These are phyloP conservation scores for Trifolium subterraneum DNA, from an alignment of 306 rosid genomes.

Conservation along the genomic window DNA sequence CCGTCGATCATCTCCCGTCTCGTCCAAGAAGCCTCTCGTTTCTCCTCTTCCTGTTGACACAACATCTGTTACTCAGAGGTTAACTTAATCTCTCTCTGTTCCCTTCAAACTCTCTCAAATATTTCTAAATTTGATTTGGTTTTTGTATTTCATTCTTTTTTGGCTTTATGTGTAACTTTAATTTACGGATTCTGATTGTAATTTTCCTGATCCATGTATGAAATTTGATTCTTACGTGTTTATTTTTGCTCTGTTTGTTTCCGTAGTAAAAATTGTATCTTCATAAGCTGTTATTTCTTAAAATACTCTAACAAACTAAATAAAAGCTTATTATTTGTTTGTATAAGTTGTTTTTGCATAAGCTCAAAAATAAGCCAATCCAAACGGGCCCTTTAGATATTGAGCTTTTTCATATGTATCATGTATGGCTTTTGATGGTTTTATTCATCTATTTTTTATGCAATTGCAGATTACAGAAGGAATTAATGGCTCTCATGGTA, in stretches of 20 bases:
- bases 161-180: neutral
- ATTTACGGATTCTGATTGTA: slow-evolving; percentile 1
- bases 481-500: slow-evolving; percentile 98
- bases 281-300: no score
- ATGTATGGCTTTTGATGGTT: slow-evolving; percentile 38
- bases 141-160: neutral
- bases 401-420: neutral
- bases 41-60: slow-evolving; percentile 69
- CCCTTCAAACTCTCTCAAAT: neutral
- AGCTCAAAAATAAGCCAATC: no score
- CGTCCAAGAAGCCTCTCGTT: slow-evolving; percentile 55
- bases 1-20: slow-evolving; percentile 41
- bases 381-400: no score
- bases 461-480: slow-evolving; percentile 86
- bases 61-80: slow-evolving; percentile 84
- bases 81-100: neutral
- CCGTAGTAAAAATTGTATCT: no score
- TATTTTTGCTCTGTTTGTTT: neutral
- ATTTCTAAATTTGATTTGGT: neutral
- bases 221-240: neutral
- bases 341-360: no score
- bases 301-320: no score
- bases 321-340: no score
- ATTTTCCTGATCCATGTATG: slow-evolving; percentile 6
- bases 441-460: slow-evolving; percentile 12